Base-by-base conservation (phyloP, 1,284 basidiomycete genomes). In the Fomitopsis betulina region DNA sequence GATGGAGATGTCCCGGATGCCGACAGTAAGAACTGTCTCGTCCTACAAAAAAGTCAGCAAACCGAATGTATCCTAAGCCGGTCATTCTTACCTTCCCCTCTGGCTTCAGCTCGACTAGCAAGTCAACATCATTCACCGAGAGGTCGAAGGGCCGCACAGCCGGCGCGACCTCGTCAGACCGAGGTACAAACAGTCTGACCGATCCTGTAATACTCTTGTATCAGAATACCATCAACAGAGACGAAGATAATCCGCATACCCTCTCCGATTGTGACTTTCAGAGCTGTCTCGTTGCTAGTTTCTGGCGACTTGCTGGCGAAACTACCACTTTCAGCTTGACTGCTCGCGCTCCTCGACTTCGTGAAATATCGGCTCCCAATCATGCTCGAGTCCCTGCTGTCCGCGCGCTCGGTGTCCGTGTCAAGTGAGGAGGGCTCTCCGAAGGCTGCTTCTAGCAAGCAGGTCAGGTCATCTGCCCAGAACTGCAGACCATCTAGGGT, bases 301-400 rank as follows among this genome's bases (percentile, higher is more conserved):
- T 61, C 65, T 64, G 54, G 67, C 37, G 39, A 59, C 39, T 15
- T 66, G 27, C 52, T 69, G 59, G 62, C 64, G 23, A 67, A 68
- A 51, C 67, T 68, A 8, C 60, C 72, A 67, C 70, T 70, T 62
- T 69, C 74, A 23, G 74, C 59, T 33, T 65, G 58, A 63, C 75
- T 76, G 45, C 75, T 73, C 65, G 38, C 45, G 42, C 77, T 79
- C 55, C 81, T 79, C 38, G 82, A 80, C 57, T 80, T 82, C 0
- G 82, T 80, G 63, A 95, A 94, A 72, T 86, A 95, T 35, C 86
- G 82, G 67, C 92, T 94, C 17, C 93, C 93, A 59, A 94, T 90
- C 60, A 95, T 73, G 69, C 86, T 92, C 5, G 86, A 73, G 62
- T 89, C 82, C 57, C 77, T 79, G 58, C 84, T 81, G 61, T 73